Percentiles rank a stretch among this genome's conserved stretches.
These are phyloP conservation scores for Hansenula lynferdii DNA, from an alignment of 1,139 yeast species.

Conservation along the genomic window DNA sequence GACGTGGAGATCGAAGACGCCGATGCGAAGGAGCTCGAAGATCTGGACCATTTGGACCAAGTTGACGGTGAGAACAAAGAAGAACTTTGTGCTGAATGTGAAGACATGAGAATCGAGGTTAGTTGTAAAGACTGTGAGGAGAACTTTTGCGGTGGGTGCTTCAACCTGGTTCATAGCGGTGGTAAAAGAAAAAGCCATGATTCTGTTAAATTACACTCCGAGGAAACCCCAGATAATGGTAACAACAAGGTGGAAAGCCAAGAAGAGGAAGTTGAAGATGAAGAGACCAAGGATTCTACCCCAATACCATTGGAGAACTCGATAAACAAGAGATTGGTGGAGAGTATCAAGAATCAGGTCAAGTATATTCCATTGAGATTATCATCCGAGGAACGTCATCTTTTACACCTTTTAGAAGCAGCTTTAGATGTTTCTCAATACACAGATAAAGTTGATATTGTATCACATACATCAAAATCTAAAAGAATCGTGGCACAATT, in stretches of 20 bases:
- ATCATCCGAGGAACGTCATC: conserved; percentile 59
- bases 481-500: conserved; percentile 64
- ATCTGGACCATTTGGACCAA: conserved; percentile 17
- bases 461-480: conserved; percentile 56
- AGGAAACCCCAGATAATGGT: conserved; percentile 11
- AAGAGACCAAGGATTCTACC: conserved; percentile 5
- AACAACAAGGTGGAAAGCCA: conserved; percentile 7
- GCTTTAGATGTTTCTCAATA: conserved; percentile 71
- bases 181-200: conserved; percentile 48
- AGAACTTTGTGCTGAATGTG: conserved; percentile 59
- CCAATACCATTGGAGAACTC: not conserved
- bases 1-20: conserved; percentile 16
- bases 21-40: conserved; percentile 9
- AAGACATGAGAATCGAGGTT: conserved; percentile 61
- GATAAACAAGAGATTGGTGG: conserved; percentile 12
- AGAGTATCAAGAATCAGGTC: conserved; percentile 40
- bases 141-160: conserved; percentile 62
- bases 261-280: conserved; percentile 17
- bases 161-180: conserved; percentile 58
- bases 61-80: conserved; percentile 24
- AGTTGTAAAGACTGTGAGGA: conserved; percentile 57
- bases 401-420: conserved; percentile 58
- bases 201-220: conserved; percentile 24
- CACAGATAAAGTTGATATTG: conserved; percentile 67
- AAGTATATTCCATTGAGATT: conserved; percentile 62